Conservation (phyloP, 225 moss, liverwort and hornwort genomes). For the Rhytidiadelphus loreus region DNA sequence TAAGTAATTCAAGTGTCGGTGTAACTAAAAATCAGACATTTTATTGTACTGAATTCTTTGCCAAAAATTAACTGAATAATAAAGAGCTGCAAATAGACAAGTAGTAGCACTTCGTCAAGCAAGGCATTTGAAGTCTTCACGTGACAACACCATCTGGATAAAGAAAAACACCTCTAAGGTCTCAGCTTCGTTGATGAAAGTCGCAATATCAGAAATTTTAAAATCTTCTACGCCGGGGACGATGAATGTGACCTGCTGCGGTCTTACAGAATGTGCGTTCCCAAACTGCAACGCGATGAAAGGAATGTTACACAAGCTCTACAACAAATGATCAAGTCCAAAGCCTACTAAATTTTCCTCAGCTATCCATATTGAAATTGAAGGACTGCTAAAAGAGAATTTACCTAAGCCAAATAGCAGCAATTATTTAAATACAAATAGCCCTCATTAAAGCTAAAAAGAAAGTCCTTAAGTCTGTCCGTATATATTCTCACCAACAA, state of each 20-base stretch:
- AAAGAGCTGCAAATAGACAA: neutral
- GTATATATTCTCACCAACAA: neutral
- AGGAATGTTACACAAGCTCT: neutral
- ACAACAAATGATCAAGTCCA: neutral
- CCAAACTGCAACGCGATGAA: conserved; percentile 48
- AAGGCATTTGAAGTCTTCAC: neutral
- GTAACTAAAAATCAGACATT: neutral
- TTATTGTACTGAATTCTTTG: neutral
- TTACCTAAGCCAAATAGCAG: neutral
- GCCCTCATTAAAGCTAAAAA: neutral
- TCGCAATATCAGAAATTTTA: conserved; percentile 38
- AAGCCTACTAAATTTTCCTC: neutral
- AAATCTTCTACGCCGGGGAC: conserved; percentile 66
- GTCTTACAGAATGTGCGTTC: conserved; percentile 54
- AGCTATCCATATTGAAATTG: neutral
- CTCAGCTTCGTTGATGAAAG: conserved; percentile 50
- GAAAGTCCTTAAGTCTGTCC: neutral
- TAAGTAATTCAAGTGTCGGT: neutral
- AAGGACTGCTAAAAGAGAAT: neutral
- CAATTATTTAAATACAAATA: neutral
- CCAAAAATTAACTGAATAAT: neutral
- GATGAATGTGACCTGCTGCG: conserved; percentile 75
- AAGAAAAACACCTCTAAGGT: conserved; percentile 45
- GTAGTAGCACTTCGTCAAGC: neutral
- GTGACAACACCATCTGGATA: neutral